These are phyloP conservation scores for Magnusiomyces suaveolens DNA, from an alignment of 1,139 yeast genomes.

Conservation along the genomic window DNA sequence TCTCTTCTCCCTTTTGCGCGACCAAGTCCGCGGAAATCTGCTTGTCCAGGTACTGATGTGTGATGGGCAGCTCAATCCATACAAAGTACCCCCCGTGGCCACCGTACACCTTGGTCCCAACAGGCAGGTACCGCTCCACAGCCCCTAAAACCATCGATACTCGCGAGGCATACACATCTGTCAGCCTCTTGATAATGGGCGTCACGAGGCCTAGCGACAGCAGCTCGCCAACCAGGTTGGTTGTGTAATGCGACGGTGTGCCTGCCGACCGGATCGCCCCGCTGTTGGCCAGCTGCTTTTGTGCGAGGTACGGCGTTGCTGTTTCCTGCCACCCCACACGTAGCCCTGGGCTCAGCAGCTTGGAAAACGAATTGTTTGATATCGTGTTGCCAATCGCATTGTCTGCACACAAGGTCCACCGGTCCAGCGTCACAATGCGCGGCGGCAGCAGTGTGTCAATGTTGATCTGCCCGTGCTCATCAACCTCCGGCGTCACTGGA, in stretches of 20 bases:
- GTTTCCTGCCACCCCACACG: conserved; percentile 85
- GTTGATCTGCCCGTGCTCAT: background rate
- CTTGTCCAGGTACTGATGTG: conserved; percentile 15
- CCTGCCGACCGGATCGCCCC: conserved; percentile 89
- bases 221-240: conserved; percentile 60
- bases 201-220: conserved; percentile 45
- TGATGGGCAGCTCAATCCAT: conserved; percentile 62
- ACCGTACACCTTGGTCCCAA: conserved; percentile 46
- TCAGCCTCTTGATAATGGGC: conserved; percentile 40
- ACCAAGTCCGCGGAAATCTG: conserved; percentile 40
- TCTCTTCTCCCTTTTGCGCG: conserved; percentile 35
- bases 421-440: conserved; percentile 49
- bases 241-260: conserved; percentile 69
- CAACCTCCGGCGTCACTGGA: background rate
- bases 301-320: conserved; percentile 48
- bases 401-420: conserved; percentile 32
- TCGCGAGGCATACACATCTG: conserved; percentile 41
- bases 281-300: conserved; percentile 50
- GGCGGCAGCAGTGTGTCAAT: conserved; percentile 28
- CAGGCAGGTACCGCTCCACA: conserved; percentile 42
- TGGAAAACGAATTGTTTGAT: conserved; percentile 76
- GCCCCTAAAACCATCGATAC: conserved; percentile 38
- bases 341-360: conserved; percentile 78
- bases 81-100: conserved; percentile 83
- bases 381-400: conserved; percentile 54